phyloP scores from a whole-genome alignment of 805 yeast genomes.

The Lipomyces yamanashiensis region DNA sequence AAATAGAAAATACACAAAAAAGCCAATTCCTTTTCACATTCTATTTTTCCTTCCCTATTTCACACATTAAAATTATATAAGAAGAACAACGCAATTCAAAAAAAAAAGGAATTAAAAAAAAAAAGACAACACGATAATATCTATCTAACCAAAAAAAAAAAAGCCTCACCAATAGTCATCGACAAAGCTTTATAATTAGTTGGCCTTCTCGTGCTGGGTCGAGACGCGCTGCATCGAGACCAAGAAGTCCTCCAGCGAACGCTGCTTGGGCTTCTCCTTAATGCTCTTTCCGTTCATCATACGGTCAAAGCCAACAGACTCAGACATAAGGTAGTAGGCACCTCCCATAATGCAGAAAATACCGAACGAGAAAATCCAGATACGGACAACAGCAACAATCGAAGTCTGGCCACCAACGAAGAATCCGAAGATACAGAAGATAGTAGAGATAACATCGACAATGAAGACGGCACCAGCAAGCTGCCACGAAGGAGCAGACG shows the following conservation, averaged over 20 bases:
- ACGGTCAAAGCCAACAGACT: slow-evolving; percentile 54
- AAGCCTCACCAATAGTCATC: background rate
- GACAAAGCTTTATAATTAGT: slow-evolving; percentile 24
- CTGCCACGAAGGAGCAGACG: slow-evolving; percentile 95
- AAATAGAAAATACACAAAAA: too few relatives aligned
- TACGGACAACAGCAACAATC: slow-evolving; percentile 90
- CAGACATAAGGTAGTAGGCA: slow-evolving; percentile 91
- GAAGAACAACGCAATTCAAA: background rate
- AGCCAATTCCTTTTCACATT: background rate
- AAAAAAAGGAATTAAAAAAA: background rate
- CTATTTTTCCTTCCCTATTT: too few relatives aligned
- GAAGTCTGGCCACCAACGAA: slow-evolving; percentile 98
- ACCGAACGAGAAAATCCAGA: slow-evolving; percentile 96
- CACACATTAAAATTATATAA: background rate
- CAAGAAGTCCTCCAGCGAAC: slow-evolving; percentile 63
- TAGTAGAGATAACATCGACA: slow-evolving; percentile 90
- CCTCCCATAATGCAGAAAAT: slow-evolving; percentile 96
- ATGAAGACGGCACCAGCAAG: slow-evolving; percentile 88
- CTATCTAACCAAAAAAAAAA: background rate
- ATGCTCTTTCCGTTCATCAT: slow-evolving; percentile 59
- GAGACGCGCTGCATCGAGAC: slow-evolving; percentile 69
- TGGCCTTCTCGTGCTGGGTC: slow-evolving; percentile 66
- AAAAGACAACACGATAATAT: background rate
- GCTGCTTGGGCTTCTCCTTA: slow-evolving; percentile 50
- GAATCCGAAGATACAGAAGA: slow-evolving; percentile 95